A percentile compares a stretch with the other conserved stretches of the same genome.
Conservation (phyloP, 1,139 yeast genomes). For the Debaryomyces robertsiae region DNA sequence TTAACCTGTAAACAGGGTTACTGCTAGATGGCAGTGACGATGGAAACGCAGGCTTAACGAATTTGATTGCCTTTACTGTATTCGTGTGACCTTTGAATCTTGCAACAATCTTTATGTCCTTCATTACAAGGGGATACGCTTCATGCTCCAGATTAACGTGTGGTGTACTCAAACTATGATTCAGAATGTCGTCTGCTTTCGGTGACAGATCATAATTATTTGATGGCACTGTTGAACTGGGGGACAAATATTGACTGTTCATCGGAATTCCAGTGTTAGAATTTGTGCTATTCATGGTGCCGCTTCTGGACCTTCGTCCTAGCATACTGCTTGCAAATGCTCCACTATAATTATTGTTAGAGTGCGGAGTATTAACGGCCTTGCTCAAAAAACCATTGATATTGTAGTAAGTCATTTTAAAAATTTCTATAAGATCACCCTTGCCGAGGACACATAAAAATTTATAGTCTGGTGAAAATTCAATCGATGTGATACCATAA, state of each 20-base stretch:
- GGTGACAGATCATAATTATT: constrained; percentile 23
- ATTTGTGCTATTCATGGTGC: constrained; percentile 35
- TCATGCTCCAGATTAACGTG: constrained; percentile 9
- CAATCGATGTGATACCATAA: constrained; percentile 61
- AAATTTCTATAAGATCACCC: constrained; percentile 61
- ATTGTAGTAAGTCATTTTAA: constrained; percentile 47
- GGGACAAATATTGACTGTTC: constrained; percentile 24
- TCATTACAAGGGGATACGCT: constrained; percentile 39
- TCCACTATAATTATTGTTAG: constrained; percentile 18
- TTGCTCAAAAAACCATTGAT: constrained; percentile 35
- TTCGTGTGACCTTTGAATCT: constrained; percentile 69
- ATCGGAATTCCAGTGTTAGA: constrained; percentile 17
- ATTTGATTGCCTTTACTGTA: constrained; percentile 55
- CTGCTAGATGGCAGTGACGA: constrained; percentile 20
- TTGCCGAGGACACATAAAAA: constrained; percentile 60
- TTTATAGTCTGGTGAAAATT: constrained; percentile 66
- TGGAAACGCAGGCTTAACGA: constrained; percentile 24
- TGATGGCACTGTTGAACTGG: constrained; percentile 24
- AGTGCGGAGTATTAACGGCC: constrained; percentile 18
- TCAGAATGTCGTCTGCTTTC: constrained; percentile 7
- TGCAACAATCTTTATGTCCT: constrained; percentile 46
- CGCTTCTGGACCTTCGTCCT: constrained; percentile 41
- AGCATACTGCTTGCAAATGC: constrained; percentile 8
- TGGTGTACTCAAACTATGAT: constrained; percentile 8
- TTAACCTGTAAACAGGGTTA: constrained; percentile 51